Conservation (phyloP, 2,329 filamentous ascomycete genomes). For the Phialemonium atrogriseum region DNA sequence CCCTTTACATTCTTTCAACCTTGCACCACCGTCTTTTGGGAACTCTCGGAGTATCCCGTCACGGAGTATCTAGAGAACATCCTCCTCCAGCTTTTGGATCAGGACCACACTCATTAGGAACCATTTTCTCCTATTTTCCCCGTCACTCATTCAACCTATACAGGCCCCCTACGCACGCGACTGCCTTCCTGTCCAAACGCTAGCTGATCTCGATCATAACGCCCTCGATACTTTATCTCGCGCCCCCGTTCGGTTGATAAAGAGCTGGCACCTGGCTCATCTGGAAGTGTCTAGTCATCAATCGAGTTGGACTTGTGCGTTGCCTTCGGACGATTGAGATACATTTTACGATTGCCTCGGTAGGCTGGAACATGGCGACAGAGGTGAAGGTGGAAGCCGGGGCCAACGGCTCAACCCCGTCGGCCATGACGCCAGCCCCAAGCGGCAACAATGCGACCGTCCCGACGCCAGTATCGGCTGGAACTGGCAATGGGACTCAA, state of each 20-base stretch:
- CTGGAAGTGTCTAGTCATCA: not conserved
- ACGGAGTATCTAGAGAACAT: slow-evolving; percentile 9
- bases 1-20: slow-evolving; percentile 33
- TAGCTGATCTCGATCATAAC: slow-evolving; percentile 3
- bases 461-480: slow-evolving; percentile 30
- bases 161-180: too few species aligned
- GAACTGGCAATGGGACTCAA: slow-evolving; percentile 31
- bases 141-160: slow-evolving; percentile 1
- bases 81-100: slow-evolving; percentile 13
- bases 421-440: slow-evolving; percentile 27
- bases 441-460: slow-evolving; percentile 12
- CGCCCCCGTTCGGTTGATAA: not conserved
- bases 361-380: not conserved
- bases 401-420: slow-evolving; percentile 18
- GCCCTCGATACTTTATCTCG: not conserved
- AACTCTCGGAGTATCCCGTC: not conserved
- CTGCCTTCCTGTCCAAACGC: slow-evolving; percentile 2
- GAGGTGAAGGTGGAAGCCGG: slow-evolving; percentile 13
- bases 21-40: slow-evolving; percentile 13
- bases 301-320: not conserved
- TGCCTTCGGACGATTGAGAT: not conserved
- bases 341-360: slow-evolving; percentile 1
- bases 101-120: slow-evolving; percentile 29
- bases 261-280: not conserved
- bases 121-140: slow-evolving; percentile 8